These are phyloP conservation scores for Panaeolus papilionaceus DNA, from an alignment of 768 basidiomycete genomes.

Conservation along the genomic window DNA sequence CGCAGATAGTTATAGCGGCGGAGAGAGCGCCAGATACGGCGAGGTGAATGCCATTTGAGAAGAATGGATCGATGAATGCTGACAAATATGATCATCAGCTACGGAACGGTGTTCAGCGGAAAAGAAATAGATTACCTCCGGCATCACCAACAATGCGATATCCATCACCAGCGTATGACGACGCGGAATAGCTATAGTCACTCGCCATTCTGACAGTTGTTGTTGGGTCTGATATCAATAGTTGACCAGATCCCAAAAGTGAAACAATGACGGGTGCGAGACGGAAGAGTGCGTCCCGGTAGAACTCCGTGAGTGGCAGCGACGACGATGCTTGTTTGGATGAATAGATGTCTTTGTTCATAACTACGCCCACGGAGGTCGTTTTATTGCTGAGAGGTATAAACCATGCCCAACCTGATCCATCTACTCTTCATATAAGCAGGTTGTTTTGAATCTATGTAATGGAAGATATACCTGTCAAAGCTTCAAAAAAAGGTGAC, in stretches of 20 bases:
- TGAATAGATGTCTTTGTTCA: conserved; percentile 42
- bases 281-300: conserved; percentile 43
- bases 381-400: conserved; percentile 64
- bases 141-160: conserved; percentile 43
- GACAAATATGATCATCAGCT: background rate
- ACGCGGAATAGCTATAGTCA: conserved; percentile 43
- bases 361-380: conserved; percentile 58
- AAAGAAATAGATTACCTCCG: conserved; percentile 28
- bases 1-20: conserved; percentile 41
- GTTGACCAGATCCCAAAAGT: conserved; percentile 34
- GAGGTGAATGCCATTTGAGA: conserved; percentile 57
- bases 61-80: conserved; percentile 71
- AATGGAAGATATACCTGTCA: conserved; percentile 54
- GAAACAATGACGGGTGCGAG: conserved; percentile 35
- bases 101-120: background rate
- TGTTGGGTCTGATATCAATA: conserved; percentile 25
- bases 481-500: conserved; percentile 68
- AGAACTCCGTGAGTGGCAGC: conserved; percentile 20
- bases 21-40: conserved; percentile 45
- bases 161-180: conserved; percentile 36
- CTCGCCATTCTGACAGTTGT: conserved; percentile 34
- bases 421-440: conserved; percentile 42
- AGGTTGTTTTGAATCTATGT: background rate
- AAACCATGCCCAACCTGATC: conserved; percentile 71
- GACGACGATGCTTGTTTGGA: conserved; percentile 33